Base-by-base conservation (phyloP, 768 basidiomycete genomes). In the Calocybe indica region DNA sequence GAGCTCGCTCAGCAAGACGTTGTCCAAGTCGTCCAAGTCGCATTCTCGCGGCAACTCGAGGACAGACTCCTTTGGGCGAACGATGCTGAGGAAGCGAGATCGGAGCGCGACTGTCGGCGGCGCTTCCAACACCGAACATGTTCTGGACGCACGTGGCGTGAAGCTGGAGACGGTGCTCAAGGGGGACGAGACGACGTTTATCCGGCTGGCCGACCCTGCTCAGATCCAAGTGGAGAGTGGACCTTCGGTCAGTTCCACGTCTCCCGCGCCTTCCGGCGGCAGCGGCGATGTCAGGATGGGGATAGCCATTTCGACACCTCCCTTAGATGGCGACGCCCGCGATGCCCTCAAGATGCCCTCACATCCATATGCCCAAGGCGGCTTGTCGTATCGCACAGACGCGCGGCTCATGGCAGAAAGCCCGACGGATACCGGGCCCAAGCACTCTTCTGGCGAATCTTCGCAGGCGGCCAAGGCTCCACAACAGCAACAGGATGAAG, bases 281-380 rank as follows among this genome's bases (percentile, higher is more conserved):
- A 47, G 46, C 6, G 62, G 54, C 42, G 66, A 66, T 40, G 47
- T 53, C 49, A 65, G 47, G 54, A 62, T 61, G 43, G 67, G 58
- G 14, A 67, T 70, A 13, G 66, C 70, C n/a, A 37, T 71, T 12
- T 63, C 62, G 30, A 69, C 68, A 6, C 67, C 69, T 32, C 64
- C 67, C 5, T 49, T 55, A 10, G 50, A 50, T 14, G 60, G 59
- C 13, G 46, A 58, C 37, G 42, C 52, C 2, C 10, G 50, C 8
- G 63, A 65, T 38, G 54, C 60, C n/a, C 58, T 69, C 49, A 58
- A 60, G 29, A 44, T 75, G 35, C 67, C 64, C 9, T 58, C 66
- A 13, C 78, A 79, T 56, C 78, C 78, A 8, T 79, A 79, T 54
- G 78, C 76, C 10, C 70, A 70, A 46, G 70, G 65, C 10, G 73